These are phyloP conservation scores for Phytophthora citricola DNA, from an alignment of 352 stramenopile species.

Conservation along the genomic window DNA sequence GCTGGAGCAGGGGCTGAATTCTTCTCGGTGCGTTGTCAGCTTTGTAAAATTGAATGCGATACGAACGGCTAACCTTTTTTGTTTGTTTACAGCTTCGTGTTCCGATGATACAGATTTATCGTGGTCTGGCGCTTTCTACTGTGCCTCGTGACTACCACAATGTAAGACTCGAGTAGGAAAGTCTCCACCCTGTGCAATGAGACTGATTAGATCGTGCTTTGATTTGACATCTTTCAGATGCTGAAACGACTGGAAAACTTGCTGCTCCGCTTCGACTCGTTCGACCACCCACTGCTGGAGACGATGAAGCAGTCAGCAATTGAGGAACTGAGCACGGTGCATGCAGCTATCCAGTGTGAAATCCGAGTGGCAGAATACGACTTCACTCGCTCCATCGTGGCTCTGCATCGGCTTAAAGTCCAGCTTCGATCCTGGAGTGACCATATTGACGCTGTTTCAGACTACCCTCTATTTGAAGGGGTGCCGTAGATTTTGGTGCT, in stretches of 20 bases:
- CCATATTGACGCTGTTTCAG: constrained; percentile 79
- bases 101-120: constrained; percentile 80
- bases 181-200: background rate
- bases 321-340: constrained; percentile 73
- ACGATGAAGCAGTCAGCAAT: constrained; percentile 76
- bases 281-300: constrained; percentile 76
- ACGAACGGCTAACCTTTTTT: background rate
- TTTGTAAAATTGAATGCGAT: background rate
- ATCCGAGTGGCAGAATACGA: constrained; percentile 75
- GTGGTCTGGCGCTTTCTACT: constrained; percentile 53
- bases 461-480: constrained; percentile 83
- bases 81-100: constrained; percentile 56
- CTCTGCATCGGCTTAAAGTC: constrained; percentile 74
- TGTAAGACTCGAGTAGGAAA: constrained; percentile 28
- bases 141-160: constrained; percentile 62
- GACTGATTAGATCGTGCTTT: constrained; percentile 7
- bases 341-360: constrained; percentile 73
- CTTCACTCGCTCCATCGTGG: constrained; percentile 78
- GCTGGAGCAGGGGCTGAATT: constrained; percentile 78
- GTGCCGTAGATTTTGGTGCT: constrained; percentile 49
- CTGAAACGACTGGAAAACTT: constrained; percentile 62
- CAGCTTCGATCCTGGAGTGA: constrained; percentile 76
- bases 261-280: constrained; percentile 58
- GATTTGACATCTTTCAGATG: constrained; percentile 21
- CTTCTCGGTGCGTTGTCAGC: constrained; percentile 62